phyloP scores from a whole-genome alignment of 1,284 basidiomycete genomes.

The Tylopilus sp. region DNA sequence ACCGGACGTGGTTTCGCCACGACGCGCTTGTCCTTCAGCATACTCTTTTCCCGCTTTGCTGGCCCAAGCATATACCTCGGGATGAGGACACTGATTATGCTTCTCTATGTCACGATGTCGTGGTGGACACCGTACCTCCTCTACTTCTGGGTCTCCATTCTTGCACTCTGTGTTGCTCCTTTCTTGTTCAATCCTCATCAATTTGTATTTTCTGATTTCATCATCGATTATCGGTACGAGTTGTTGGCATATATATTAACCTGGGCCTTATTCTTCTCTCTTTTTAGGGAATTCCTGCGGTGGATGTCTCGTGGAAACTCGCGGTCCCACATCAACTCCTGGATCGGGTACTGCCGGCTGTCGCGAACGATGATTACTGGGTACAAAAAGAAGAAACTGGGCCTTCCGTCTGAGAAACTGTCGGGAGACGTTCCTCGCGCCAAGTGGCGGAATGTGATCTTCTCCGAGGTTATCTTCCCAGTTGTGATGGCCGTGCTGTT shows the following conservation, averaged over 20 bases:
- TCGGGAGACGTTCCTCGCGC: constrained; percentile 90
- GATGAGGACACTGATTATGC: constrained; percentile 84
- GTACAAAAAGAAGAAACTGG: constrained; percentile 95
- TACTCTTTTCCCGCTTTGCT: constrained; percentile 93
- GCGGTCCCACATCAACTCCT: constrained; percentile 92
- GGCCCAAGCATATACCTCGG: constrained; percentile 96
- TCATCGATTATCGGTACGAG: constrained; percentile 88
- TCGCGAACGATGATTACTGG: constrained; percentile 95
- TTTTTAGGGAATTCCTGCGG: constrained; percentile 79
- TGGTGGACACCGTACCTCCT: constrained; percentile 88
- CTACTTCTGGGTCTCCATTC: constrained; percentile 93
- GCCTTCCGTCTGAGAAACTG: constrained; percentile 91
- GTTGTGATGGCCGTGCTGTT: constrained; percentile 80
- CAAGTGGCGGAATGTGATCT: constrained; percentile 82
- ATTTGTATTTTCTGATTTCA: constrained; percentile 91
- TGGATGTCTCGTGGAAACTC: constrained; percentile 99
- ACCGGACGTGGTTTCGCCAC: constrained; percentile 98
- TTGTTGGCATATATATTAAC: background rate
- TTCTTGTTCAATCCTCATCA: constrained; percentile 98
- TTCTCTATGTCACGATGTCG: constrained; percentile 87
- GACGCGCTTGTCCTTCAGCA: constrained; percentile 87
- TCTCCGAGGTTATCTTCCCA: constrained; percentile 87
- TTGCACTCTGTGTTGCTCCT: constrained; percentile 85
- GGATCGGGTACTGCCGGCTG: constrained; percentile 95
- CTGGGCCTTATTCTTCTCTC: constrained; percentile 9